phyloP scores from a whole-genome alignment of 768 basidiomycete species.

The Amanita brunnescens region DNA sequence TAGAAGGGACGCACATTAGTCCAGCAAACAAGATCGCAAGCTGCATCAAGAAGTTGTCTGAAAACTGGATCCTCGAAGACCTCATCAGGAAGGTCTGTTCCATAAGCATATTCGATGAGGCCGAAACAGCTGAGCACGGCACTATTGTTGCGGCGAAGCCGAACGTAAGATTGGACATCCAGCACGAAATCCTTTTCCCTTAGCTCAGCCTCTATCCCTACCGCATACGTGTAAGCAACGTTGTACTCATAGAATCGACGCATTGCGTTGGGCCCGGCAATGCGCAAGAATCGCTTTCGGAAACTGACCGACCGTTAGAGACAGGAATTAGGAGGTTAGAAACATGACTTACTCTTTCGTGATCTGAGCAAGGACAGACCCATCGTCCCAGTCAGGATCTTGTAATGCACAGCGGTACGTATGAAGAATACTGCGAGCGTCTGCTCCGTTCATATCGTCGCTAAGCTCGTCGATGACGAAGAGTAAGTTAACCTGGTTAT shows the following conservation, averaged over 20 bases:
- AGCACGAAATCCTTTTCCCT: slow-evolving; percentile 50
- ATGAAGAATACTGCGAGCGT: slow-evolving; percentile 44
- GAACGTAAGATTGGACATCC: slow-evolving; percentile 41
- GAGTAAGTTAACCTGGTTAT: slow-evolving; percentile 42
- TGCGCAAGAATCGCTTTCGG: slow-evolving; percentile 35
- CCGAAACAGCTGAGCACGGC: slow-evolving; percentile 57
- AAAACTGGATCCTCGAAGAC: slow-evolving; percentile 50
- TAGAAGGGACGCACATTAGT: slow-evolving; percentile 43
- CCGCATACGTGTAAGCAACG: slow-evolving; percentile 47
- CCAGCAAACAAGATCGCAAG: slow-evolving; percentile 62
- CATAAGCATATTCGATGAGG: slow-evolving; percentile 51
- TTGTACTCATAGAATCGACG: slow-evolving; percentile 45
- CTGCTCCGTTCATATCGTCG: slow-evolving; percentile 52
- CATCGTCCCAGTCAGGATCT: slow-evolving; percentile 43
- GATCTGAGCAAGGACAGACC: slow-evolving; percentile 47
- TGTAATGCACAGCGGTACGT: slow-evolving; percentile 45
- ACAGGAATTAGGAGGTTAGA: not conserved
- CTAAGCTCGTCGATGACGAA: slow-evolving; percentile 64
- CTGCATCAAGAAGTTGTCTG: slow-evolving; percentile 45
- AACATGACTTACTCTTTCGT: slow-evolving; percentile 45
- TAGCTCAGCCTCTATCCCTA: slow-evolving; percentile 53
- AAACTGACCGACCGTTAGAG: slow-evolving; percentile 31
- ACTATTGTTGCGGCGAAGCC: slow-evolving; percentile 61
- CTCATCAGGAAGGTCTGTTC: slow-evolving; percentile 54
- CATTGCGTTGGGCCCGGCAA: slow-evolving; percentile 36